Base-by-base conservation (phyloP, 2,329 filamentous ascomycete species). In the Colletotrichum musicola region DNA sequence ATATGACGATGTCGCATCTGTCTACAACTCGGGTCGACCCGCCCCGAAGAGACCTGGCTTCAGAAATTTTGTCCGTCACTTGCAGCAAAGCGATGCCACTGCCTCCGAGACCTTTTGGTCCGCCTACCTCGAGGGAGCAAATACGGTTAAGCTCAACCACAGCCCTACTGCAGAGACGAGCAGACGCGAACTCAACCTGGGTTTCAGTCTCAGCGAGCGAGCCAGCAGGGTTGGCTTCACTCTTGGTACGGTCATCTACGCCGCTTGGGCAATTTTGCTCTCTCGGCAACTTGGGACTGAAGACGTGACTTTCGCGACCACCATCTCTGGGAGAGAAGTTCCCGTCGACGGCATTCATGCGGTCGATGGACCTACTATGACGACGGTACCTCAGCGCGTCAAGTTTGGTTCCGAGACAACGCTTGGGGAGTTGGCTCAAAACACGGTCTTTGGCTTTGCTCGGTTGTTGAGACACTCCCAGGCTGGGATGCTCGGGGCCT, bases 311-410 rank as follows among this genome's bases (percentile, higher is more conserved):
- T 83, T 83, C 59, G 81, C 80, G 5, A 80, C 81, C 53, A 73
- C 80, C 4, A 77, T 77, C 9, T 78, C 80, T 18, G 80, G 81
- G 16, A 75, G 81, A 62, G 83, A 86, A 71, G 77, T 82, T 14
- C 81, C 82, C 3, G 75, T 86, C 9, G 74, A 79, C 5, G 79
- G 79, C 2, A 82, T 86, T 12, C 77, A 84, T 55, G 78, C 81
- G 27, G 81, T 81, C 20, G 81, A 85, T 50, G 84, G 84, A 1
- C 76, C 81, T 4, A 81, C 82, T 63, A 80, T 83, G 65, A 82
- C 81, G 64, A 50, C 46, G 7, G 62, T 58, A 27, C 62, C 71
- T 12, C 77, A 75, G 30, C 62, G 77, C 6, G 59, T 77, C 12
- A 66, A 69, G 2, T 27, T 77, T 0, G 63, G 66, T 1, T 49